Evolutionary conservation across 345 rosid species (phyloP).

Genomic region (Citrus cavaleriei): DNA sequence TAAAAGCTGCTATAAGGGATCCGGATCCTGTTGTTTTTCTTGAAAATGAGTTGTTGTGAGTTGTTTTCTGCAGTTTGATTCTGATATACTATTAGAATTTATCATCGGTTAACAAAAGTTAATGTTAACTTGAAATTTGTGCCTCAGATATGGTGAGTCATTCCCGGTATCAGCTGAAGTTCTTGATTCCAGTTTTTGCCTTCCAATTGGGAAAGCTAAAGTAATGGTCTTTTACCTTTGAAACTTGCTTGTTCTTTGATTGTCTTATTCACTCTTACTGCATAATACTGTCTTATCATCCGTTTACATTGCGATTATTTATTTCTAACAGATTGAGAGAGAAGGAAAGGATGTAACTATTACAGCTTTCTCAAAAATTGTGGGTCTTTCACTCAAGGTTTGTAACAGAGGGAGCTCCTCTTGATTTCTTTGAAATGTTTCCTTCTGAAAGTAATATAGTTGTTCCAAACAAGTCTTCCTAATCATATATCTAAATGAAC

Average conservation of each 20-base stretch:
- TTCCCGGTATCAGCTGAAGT: slow-evolving; percentile 88
- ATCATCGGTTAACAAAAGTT: not conserved
- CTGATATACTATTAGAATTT: not conserved
- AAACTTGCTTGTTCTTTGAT: slow-evolving; percentile 2
- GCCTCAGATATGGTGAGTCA: slow-evolving; percentile 78
- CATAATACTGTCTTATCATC: not conserved
- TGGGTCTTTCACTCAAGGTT: slow-evolving; percentile 81
- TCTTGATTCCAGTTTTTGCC: slow-evolving; percentile 89
- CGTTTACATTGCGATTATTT: not conserved
- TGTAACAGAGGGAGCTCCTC: slow-evolving; percentile 12
- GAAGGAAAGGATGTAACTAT: slow-evolving; percentile 94
- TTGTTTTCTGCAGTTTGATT: slow-evolving; percentile 8
- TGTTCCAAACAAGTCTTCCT: not conserved
- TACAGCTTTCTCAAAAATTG: slow-evolving; percentile 82
- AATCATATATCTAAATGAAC: not conserved
- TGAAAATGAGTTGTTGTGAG: slow-evolving; percentile 92
- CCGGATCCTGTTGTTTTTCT: slow-evolving; percentile 96
- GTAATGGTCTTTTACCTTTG: slow-evolving; percentile 24
- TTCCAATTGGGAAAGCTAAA: slow-evolving; percentile 97
- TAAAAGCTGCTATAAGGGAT: slow-evolving; percentile 96
- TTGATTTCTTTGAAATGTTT: not conserved
- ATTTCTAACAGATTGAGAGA: slow-evolving; percentile 62
- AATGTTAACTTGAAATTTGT: slow-evolving; percentile 5
- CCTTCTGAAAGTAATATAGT: not conserved
- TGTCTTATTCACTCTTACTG: not conserved